phyloP scores from a whole-genome alignment of 78 protist species.

The Protostelium mycophagum region DNA sequence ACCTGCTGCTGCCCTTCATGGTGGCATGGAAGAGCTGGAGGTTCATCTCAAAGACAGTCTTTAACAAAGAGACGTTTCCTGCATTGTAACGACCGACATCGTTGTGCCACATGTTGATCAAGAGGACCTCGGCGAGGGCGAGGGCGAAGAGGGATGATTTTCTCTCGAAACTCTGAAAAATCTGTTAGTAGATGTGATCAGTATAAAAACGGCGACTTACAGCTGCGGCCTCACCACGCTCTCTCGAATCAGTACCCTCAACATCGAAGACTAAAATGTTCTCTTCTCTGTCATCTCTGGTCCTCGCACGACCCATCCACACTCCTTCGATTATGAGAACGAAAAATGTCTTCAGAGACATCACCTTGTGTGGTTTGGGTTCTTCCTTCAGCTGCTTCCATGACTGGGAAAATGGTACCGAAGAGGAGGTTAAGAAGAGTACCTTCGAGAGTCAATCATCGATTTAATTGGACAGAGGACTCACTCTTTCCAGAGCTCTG shows the following conservation, averaged over 20 bases:
- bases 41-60: slow-evolving; percentile 84
- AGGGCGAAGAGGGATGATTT: slow-evolving; percentile 87
- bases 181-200: not conserved
- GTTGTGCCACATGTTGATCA: slow-evolving; percentile 86
- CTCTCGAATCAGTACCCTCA: slow-evolving; percentile 92
- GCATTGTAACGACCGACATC: slow-evolving; percentile 91
- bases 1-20: slow-evolving; percentile 15
- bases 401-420: slow-evolving; percentile 75
- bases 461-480: not conserved
- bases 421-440: slow-evolving; percentile 87
- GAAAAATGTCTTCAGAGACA: not conserved
- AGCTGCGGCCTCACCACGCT: slow-evolving; percentile 83
- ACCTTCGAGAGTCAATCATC: not conserved
- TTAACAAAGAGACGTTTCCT: slow-evolving; percentile 71
- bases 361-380: slow-evolving; percentile 84
- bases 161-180: slow-evolving; percentile 79
- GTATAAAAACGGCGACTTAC: slow-evolving; percentile 5
- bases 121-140: slow-evolving; percentile 79
- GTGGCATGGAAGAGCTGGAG: slow-evolving; percentile 73
- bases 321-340: slow-evolving; percentile 6
- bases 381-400: slow-evolving; percentile 70
- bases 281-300: not conserved
- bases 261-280: slow-evolving; percentile 79
- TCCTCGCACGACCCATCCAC: slow-evolving; percentile 31
- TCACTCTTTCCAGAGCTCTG: slow-evolving; percentile 86